Evolutionary conservation across 768 basidiomycete species (phyloP).

Genomic region (Termitomyces sp.): DNA sequence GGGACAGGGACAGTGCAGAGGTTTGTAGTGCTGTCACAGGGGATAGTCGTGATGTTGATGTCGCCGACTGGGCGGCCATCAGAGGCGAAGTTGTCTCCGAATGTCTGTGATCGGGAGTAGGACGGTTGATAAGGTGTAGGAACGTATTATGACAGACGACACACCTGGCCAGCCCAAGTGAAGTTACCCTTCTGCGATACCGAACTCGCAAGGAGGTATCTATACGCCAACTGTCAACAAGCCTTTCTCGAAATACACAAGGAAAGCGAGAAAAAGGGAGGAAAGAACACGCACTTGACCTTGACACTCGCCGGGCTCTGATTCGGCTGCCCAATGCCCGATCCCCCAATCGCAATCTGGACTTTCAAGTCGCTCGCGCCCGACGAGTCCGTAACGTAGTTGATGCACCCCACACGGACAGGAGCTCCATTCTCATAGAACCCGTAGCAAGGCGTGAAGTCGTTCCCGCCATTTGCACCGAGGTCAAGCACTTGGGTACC

Average conservation of each 20-base stretch:
- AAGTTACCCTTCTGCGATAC: slow-evolving; percentile 51
- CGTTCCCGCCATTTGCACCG: slow-evolving; percentile 29
- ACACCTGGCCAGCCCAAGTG: slow-evolving; percentile 57
- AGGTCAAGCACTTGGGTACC: slow-evolving; percentile 64
- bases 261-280: neutral
- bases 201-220: slow-evolving; percentile 35
- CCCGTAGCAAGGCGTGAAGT: slow-evolving; percentile 61
- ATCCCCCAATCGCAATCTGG: slow-evolving; percentile 39
- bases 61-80: slow-evolving; percentile 63
- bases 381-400: slow-evolving; percentile 57
- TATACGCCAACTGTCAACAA: neutral
- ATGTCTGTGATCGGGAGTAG: slow-evolving; percentile 34
- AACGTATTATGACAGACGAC: neutral
- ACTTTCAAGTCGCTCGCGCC: slow-evolving; percentile 50
- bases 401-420: slow-evolving; percentile 61
- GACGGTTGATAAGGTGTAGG: too few species aligned
- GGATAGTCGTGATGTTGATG: slow-evolving; percentile 49
- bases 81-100: slow-evolving; percentile 52
- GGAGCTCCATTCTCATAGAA: slow-evolving; percentile 68
- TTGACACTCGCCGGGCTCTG: slow-evolving; percentile 37
- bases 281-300: slow-evolving; percentile 38
- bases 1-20: slow-evolving; percentile 57
- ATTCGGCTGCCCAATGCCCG: slow-evolving; percentile 3
- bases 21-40: slow-evolving; percentile 49
- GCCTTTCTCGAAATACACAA: neutral